Evolutionary conservation across 208 protist genomes (phyloP), one percentile per base, ranked within the genome.

Genomic region (Crithidia thermophila): DNA sequence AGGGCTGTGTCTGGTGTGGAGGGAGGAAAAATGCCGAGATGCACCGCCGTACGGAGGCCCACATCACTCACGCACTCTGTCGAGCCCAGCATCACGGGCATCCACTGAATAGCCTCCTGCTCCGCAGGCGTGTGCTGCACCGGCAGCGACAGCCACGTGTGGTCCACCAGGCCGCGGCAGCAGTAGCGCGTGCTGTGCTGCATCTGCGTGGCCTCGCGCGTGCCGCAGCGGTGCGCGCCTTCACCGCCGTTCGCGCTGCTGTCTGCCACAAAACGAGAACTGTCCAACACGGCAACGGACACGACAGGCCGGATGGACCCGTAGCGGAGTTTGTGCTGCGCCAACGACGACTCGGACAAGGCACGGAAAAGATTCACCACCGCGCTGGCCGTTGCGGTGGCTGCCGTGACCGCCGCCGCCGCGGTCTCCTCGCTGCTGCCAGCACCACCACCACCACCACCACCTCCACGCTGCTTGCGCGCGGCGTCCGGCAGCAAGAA

Each of bases 51-150:
- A 33, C 87, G 80, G 67, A 82, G 75, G 25, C 83, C 81, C 2
- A 86, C 83, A 47, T 89, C 81, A 37, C 79, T 88, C 33, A 88
- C 72, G 57, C 76, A 90, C 39, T 90, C 84, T 45, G 83, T 85
- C 47, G 76, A 80, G 3, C 83, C 87, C 34, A 93, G 77, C 52
- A 93, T 43, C 34, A 90, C 65, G 6, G 83, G 87, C 67, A 86
- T 85, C 87, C 87, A 90, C 63, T 88, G 76, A 20, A 93, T 71
- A 0, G 81, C 81, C 33, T 93, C 84, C 58, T 88, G 80, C 58
- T 72, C 37, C 25, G 65, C 57, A 21, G 80, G 80, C 20, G 69
- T 58, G 31, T 36, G 51, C 58, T 92, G 83, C n/a, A 92, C 75
- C 7, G 77, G 79, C 36, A 89, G 56, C 14, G 79, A 82, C 33